Conservation (phyloP, 495 filamentous ascomycete genomes). For the Penicillium turbatum region DNA sequence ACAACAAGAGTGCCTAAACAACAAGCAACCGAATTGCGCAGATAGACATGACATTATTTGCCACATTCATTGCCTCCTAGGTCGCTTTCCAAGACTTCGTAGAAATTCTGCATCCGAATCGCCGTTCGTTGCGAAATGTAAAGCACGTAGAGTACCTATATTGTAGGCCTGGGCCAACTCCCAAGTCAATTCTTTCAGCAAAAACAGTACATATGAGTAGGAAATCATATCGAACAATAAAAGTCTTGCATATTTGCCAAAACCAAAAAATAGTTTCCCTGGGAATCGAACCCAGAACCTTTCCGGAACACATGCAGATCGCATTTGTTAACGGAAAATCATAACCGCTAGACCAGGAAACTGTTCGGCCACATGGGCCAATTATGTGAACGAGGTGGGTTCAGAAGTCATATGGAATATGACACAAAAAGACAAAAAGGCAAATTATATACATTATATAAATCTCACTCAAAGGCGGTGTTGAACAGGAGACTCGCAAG, state of each 20-base stretch:
- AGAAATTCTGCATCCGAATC: not conserved
- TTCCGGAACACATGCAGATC: constrained; percentile 8
- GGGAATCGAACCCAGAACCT: constrained; percentile 25
- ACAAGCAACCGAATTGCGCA: not conserved
- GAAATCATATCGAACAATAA: not conserved
- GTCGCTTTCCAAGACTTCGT: not conserved
- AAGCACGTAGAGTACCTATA: not conserved
- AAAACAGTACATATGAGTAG: too few relatives aligned
- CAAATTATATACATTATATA: too few relatives aligned
- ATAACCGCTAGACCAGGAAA: constrained; percentile 14
- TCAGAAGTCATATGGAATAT: not conserved
- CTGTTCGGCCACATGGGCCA: constrained; percentile 1
- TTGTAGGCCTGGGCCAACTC: too few relatives aligned
- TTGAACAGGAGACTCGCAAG: constrained; percentile 20
- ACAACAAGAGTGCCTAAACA: constrained; percentile 27
- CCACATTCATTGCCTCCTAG: not conserved
- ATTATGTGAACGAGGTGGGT: not conserved
- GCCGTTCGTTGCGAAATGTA: not conserved
- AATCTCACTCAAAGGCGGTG: constrained; percentile 20
- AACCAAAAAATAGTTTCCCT: constrained; percentile 15
- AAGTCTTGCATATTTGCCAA: not conserved
- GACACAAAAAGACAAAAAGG: not conserved
- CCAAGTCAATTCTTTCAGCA: too few relatives aligned
- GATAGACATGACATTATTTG: not conserved
- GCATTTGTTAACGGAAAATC: constrained; percentile 13